These are phyloP conservation scores for Mycena indigotica DNA, from an alignment of 768 basidiomycete genomes.

Conservation along the genomic window DNA sequence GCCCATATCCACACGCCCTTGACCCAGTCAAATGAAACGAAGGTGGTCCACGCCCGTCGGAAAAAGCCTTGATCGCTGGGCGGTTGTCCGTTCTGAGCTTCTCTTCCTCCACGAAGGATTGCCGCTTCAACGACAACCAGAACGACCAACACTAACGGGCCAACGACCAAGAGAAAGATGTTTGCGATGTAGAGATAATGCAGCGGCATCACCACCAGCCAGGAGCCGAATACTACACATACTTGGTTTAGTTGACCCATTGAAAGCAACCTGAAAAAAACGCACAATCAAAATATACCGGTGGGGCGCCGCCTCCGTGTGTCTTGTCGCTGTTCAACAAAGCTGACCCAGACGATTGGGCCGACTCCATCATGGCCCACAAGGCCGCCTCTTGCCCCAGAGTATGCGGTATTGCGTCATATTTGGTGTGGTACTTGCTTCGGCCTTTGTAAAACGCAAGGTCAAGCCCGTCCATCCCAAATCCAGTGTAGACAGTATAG, in stretches of 20 bases:
- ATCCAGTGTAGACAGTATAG: constrained; percentile 63
- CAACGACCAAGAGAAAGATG: constrained; percentile 61
- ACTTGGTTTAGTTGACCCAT: too few species aligned
- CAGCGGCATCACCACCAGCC: constrained; percentile 58
- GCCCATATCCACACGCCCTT: constrained; percentile 48
- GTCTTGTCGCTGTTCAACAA: constrained; percentile 50
- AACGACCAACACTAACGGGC: constrained; percentile 53
- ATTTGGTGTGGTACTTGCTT: constrained; percentile 75
- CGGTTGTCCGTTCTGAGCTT: constrained; percentile 5
- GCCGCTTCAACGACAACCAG: constrained; percentile 1
- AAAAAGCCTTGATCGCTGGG: not conserved
- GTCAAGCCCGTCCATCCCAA: constrained; percentile 70
- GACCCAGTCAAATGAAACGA: not conserved
- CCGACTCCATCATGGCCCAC: constrained; percentile 80
- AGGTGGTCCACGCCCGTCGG: constrained; percentile 3
- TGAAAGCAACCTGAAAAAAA: too few species aligned
- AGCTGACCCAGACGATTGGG: constrained; percentile 54
- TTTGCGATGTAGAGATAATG: constrained; percentile 55
- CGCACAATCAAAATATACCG: constrained; percentile 79
- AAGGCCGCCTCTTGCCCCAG: constrained; percentile 56
- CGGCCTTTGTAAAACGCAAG: constrained; percentile 78
- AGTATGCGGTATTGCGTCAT: constrained; percentile 65
- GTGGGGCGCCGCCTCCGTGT: constrained; percentile 30
- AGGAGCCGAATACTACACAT: constrained; percentile 56
- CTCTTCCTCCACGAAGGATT: not conserved